phyloP scores from a whole-genome alignment of 768 basidiomycete genomes.

The Psilocybe cyanescens region DNA sequence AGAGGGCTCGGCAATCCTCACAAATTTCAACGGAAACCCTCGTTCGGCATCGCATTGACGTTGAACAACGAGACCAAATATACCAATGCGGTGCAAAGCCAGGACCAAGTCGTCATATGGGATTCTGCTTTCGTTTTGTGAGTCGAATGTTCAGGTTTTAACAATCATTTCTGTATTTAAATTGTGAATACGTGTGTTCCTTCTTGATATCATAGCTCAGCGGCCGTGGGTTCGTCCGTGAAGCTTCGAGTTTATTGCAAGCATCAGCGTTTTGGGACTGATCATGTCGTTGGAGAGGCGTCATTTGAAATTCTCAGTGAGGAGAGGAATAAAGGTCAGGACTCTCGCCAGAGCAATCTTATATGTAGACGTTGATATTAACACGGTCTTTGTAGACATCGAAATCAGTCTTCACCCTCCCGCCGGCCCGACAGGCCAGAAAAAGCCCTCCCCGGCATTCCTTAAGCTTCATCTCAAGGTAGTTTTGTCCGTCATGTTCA shows the following conservation, averaged over 20 bases:
- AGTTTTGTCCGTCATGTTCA: background rate
- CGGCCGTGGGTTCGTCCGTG: background rate
- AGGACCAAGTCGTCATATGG: too few species aligned
- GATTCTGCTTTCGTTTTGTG: too few species aligned
- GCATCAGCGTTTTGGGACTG: background rate
- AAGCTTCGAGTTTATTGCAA: background rate
- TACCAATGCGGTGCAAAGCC: too few species aligned
- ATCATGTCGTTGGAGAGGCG: background rate
- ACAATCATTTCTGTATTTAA: too few species aligned
- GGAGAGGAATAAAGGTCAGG: background rate
- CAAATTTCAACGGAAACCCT: background rate
- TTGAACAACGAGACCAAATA: background rate
- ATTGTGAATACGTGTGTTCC: too few species aligned
- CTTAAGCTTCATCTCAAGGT: background rate
- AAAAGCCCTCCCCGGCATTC: background rate
- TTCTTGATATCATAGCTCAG: background rate
- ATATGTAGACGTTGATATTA: too few species aligned
- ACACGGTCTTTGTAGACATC: background rate
- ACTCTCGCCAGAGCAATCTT: background rate
- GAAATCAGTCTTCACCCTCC: background rate
- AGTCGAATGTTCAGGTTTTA: too few species aligned
- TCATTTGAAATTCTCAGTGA: background rate
- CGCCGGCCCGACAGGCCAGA: background rate
- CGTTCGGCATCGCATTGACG: background rate
- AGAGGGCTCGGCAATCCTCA: background rate